These are phyloP conservation scores for Basidiobolus meristosporus DNA, from an alignment of 371 early-diverging fungal species.

Conservation along the genomic window DNA sequence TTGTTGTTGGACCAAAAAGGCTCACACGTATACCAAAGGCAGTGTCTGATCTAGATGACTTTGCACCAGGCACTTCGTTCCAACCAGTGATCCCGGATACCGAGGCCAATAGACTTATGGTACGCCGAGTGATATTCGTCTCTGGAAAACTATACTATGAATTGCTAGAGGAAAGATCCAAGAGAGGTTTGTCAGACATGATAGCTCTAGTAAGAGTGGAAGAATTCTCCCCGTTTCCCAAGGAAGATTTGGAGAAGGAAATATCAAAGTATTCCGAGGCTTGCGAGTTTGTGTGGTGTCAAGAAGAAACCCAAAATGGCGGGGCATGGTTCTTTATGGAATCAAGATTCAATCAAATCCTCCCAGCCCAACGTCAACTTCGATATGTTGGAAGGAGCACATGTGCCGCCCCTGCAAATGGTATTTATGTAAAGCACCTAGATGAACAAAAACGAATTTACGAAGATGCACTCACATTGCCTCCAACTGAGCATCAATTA, in stretches of 20 bases:
- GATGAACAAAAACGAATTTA: no score
- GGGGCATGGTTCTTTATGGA: conserved; percentile 43
- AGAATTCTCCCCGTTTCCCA: conserved; percentile 90
- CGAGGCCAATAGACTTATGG: no score
- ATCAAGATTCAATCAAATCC: no score
- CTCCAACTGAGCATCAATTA: no score
- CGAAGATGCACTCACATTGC: no score
- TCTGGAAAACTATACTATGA: conserved; percentile 86
- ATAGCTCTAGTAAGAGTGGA: conserved; percentile 79
- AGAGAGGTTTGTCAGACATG: conserved; percentile 26
- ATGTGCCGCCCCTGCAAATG: no score
- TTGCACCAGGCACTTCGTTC: conserved; percentile 15
- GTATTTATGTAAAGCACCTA: no score
- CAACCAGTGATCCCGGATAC: conserved; percentile 8
- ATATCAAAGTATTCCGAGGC: conserved; percentile 41
- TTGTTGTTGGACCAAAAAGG: conserved; percentile 70
- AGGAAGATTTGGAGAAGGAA: conserved; percentile 24
- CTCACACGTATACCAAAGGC: conserved; percentile 39
- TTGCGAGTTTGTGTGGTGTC: conserved; percentile 71
- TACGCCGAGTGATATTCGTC: background rate
- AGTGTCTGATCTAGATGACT: conserved; percentile 2
- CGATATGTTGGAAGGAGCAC: no score
- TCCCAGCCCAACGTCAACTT: no score
- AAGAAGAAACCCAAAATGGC: conserved; percentile 92
- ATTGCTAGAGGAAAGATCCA: conserved; percentile 50